phyloP scores from a whole-genome alignment of 305 asterid genomes.

The Fraxinus velutina region DNA sequence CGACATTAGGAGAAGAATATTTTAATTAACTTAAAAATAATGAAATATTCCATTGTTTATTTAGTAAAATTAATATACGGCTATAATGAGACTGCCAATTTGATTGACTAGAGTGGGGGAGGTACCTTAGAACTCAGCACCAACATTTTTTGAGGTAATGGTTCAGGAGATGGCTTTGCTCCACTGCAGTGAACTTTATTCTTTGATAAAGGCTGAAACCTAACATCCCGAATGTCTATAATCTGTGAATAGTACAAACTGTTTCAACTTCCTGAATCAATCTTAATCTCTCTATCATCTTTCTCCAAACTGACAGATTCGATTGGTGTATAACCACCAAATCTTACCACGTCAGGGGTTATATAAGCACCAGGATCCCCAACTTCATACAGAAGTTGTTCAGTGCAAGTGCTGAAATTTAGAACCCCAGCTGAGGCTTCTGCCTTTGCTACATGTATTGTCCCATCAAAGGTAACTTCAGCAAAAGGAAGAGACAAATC shows the following conservation, averaged over 20 bases:
- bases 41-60: neutral
- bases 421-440: constrained; percentile 75
- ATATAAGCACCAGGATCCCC: constrained; percentile 88
- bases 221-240: constrained; percentile 68
- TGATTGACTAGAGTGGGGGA: neutral
- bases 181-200: constrained; percentile 79
- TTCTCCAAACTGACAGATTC: constrained; percentile 7
- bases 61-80: neutral
- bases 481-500: constrained; percentile 84
- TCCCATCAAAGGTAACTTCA: constrained; percentile 69
- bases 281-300: constrained; percentile 11
- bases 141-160: constrained; percentile 61
- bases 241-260: constrained; percentile 43
- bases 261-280: constrained; percentile 20
- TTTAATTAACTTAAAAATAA: neutral
- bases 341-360: constrained; percentile 87
- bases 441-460: constrained; percentile 69
- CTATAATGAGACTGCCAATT: constrained; percentile 2
- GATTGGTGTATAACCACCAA: constrained; percentile 4
- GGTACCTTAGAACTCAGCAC: constrained; percentile 73
- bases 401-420: constrained; percentile 67
- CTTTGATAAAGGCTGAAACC: constrained; percentile 63
- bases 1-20: neutral
- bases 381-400: constrained; percentile 96
- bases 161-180: constrained; percentile 64